Base-by-base conservation (phyloP, 2,329 filamentous ascomycete species). In the Cytospora paraplurivora region DNA sequence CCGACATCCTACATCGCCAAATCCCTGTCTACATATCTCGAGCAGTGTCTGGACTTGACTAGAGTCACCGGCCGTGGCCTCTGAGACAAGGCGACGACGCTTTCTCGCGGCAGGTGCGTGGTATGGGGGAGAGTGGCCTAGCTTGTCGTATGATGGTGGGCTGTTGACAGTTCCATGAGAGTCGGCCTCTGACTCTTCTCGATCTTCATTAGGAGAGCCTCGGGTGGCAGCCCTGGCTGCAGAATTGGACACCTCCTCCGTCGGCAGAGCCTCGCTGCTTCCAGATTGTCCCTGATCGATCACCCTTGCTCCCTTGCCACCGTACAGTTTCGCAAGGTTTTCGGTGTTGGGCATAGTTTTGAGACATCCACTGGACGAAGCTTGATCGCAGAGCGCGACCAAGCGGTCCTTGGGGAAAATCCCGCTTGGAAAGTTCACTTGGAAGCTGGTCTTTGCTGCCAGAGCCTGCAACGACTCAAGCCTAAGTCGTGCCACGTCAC, bases 21-120 rank as follows among this genome's bases (percentile, higher is more conserved):
- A 66, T 5, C 64, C 64, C 15, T 58, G 49, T 52, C 57, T 66
- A 32, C 61, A 66, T 12, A 66, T 64, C 1, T 66, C 64, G 1
- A 66, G 53, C 4, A 52, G 44, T 34, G 55, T 32, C 41, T 44
- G 50, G 21, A 51, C 19, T 13, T 58, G 37, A 7, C 41, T 59
- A 27, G 53, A 33, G 34, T n/a, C 47, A 12, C 27, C 15, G 8
- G 34, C 32, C 17, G 35, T 47, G 21, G 6, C 37, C 15, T 58
- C 54, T 19, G 62, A 57, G 17, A 59, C 51, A 15, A 64, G 47
- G 21, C 57, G 62, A 33, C 57, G 62, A 10, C 64, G 64, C 41
- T 64, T 66, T 32, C 41, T 66, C 19, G 33, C 47, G 27, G 33
- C 47, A 15, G 57, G 62, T 11, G 64, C 53, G 4, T 56, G 62